A percentile compares a stretch with the other conserved stretches of the same genome.
phyloP scores from a whole-genome alignment of 805 yeast genomes.

The Starmerella davenportii region DNA sequence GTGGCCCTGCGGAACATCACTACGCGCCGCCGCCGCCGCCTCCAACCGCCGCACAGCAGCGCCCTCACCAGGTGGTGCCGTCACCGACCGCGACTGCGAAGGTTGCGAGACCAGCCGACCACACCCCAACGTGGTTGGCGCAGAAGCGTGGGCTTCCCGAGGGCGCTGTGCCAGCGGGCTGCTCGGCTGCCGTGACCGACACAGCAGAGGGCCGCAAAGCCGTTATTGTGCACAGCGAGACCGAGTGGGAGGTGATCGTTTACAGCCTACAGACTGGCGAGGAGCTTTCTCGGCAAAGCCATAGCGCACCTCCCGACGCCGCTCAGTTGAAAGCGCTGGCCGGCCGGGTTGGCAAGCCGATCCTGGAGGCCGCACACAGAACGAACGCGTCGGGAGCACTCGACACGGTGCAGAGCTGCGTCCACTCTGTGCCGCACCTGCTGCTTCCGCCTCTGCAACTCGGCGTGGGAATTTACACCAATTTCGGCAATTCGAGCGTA shows the following conservation, averaged over 20 bases:
- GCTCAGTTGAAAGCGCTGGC: conserved; percentile 35
- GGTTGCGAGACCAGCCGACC: too few species aligned
- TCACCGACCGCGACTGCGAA: too few species aligned
- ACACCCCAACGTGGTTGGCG: conserved; percentile 56
- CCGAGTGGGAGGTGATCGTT: conserved; percentile 46
- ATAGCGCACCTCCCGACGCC: conserved; percentile 31
- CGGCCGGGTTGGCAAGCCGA: conserved; percentile 32
- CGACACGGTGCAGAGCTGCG: neutral
- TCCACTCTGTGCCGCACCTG: conserved; percentile 2
- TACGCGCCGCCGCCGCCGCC: neutral
- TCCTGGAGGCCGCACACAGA: conserved; percentile 27
- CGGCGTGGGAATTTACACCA: conserved; percentile 57
- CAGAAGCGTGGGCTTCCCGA: conserved; percentile 35
- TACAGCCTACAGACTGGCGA: conserved; percentile 31
- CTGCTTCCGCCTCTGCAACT: conserved; percentile 7
- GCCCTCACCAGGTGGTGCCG: conserved; percentile 17
- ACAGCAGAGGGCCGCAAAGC: conserved; percentile 50
- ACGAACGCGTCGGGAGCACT: neutral
- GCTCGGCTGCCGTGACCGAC: conserved; percentile 35
- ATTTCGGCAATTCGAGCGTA: conserved; percentile 32
- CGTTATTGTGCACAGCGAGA: conserved; percentile 55
- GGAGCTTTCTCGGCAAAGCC: conserved; percentile 3
- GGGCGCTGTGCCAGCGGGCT: conserved; percentile 41
- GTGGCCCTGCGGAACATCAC: conserved; percentile 6
- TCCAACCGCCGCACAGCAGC: conserved; percentile 10